phyloP scores from a whole-genome alignment of 1,284 basidiomycete species.

The Gastroboletus turbinatus region DNA sequence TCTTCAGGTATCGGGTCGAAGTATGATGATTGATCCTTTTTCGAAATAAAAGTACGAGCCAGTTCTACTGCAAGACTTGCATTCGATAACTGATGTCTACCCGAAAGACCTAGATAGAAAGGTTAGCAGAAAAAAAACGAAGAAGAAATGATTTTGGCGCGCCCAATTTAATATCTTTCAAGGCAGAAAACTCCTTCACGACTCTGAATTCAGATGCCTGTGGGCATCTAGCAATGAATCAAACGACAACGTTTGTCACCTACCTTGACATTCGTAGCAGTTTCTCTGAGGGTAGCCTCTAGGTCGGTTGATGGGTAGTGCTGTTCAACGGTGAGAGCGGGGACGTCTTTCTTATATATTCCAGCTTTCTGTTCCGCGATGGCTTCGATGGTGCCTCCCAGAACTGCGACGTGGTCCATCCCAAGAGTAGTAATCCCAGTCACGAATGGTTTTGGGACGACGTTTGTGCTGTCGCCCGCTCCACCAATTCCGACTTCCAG shows the following conservation, averaged over 20 bases:
- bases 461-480: constrained; percentile 93
- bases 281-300: constrained; percentile 62
- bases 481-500: constrained; percentile 98
- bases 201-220: constrained; percentile 70
- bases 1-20: constrained; percentile 45
- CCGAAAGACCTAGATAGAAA: constrained; percentile 68
- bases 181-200: constrained; percentile 45
- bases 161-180: constrained; percentile 68
- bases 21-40: constrained; percentile 13
- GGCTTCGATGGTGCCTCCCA: constrained; percentile 87
- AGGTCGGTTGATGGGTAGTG: constrained; percentile 72
- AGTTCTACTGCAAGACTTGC: constrained; percentile 86
- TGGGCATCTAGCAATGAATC: background rate
- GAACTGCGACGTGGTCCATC: constrained; percentile 88
- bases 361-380: constrained; percentile 97
- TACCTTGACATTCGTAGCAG: constrained; percentile 69
- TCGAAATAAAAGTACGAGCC: constrained; percentile 63
- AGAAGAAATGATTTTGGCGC: constrained; percentile 13
- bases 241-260: background rate
- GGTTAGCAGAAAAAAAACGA: background rate
- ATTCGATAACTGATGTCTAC: constrained; percentile 89
- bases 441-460: constrained; percentile 87
- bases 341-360: constrained; percentile 92
- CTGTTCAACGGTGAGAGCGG: constrained; percentile 84
- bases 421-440: constrained; percentile 92